Evolutionary conservation across 352 stramenopile species (phyloP).

Genomic region (Pythium pectinolyticum): DNA sequence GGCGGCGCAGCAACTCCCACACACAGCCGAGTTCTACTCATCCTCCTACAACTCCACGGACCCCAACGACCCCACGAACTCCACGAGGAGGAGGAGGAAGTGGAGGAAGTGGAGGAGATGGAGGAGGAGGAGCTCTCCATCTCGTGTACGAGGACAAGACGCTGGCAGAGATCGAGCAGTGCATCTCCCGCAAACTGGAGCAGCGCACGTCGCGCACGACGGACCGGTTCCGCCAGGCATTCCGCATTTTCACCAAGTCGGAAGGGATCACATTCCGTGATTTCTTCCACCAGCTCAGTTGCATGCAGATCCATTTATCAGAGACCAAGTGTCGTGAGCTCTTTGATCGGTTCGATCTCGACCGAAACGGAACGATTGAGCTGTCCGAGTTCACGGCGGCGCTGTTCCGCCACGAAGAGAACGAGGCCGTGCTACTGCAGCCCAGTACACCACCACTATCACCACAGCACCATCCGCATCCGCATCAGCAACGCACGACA

Average conservation of each 20-base stretch:
- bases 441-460: conserved; percentile 15
- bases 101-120: background rate
- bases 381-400: conserved; percentile 61
- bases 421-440: conserved; percentile 23
- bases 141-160: conserved; percentile 52
- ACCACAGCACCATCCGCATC: too few species aligned
- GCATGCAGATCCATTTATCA: conserved; percentile 65
- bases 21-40: too few species aligned
- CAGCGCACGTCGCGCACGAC: conserved; percentile 48
- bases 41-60: too few species aligned
- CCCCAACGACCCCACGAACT: background rate
- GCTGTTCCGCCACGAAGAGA: conserved; percentile 51
- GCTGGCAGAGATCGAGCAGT: conserved; percentile 54
- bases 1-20: too few species aligned
- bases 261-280: conserved; percentile 63
- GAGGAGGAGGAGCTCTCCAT: conserved; percentile 3
- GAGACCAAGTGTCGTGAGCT: conserved; percentile 52
- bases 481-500: too few species aligned
- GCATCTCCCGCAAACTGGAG: conserved; percentile 61
- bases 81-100: background rate
- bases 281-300: conserved; percentile 51
- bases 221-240: conserved; percentile 57
- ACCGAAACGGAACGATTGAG: conserved; percentile 62
- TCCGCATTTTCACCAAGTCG: conserved; percentile 66
- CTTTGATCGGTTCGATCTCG: conserved; percentile 63